Evolutionary conservation across 2,329 filamentous ascomycete species (phyloP).

Genomic region (Colletotrichum brevisporum): DNA sequence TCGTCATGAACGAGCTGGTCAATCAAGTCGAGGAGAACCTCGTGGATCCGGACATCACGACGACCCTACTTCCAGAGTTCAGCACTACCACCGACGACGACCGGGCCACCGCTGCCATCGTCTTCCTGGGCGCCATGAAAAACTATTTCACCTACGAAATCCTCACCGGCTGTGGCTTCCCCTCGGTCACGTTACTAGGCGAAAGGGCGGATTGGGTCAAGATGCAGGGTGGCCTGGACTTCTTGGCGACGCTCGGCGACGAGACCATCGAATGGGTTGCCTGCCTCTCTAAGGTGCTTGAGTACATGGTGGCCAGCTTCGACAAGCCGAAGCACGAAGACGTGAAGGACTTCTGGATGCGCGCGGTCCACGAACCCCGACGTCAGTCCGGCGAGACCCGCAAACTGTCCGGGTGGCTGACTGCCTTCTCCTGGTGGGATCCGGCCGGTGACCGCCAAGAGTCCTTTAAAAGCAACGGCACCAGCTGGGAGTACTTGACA

Average conservation of each 20-base stretch:
- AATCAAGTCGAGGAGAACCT: neutral
- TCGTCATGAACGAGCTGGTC: neutral
- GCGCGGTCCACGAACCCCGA: slow-evolving; percentile 35
- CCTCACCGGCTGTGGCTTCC: neutral
- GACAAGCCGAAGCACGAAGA: slow-evolving; percentile 31
- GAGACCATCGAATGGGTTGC: neutral
- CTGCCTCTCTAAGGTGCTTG: slow-evolving; percentile 28
- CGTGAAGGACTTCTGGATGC: slow-evolving; percentile 42
- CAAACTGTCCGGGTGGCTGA: slow-evolving; percentile 40
- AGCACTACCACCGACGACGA: neutral
- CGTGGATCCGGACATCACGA: neutral
- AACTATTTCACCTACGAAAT: neutral
- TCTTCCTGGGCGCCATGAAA: neutral
- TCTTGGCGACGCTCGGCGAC: neutral
- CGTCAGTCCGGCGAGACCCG: slow-evolving; percentile 10
- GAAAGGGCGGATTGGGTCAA: neutral
- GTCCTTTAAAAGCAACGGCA: neutral
- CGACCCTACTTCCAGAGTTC: neutral
- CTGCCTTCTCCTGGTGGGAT: slow-evolving; percentile 41
- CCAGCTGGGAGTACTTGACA: neutral
- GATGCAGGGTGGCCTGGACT: neutral
- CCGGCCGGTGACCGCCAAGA: neutral
- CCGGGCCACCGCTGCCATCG: neutral
- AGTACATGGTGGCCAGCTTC: slow-evolving; percentile 39
- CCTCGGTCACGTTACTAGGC: neutral